phyloP scores from a whole-genome alignment of 768 basidiomycete genomes.

The Kwoniella sp. region DNA sequence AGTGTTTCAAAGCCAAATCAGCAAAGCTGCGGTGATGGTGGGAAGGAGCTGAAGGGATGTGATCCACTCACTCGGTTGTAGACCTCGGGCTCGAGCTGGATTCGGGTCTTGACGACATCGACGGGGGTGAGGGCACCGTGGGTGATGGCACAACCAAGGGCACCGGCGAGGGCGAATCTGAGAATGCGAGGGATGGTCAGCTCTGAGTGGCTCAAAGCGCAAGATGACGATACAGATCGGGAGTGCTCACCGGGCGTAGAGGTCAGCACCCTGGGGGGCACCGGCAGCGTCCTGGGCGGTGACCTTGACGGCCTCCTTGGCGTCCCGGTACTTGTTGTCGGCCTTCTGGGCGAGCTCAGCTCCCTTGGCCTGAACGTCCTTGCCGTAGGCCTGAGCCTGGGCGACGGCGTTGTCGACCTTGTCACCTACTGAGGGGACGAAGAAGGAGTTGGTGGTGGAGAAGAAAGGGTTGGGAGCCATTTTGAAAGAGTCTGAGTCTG shows the following conservation, averaged over 20 bases:
- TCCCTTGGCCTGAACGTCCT: conserved; percentile 41
- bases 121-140: conserved; percentile 57
- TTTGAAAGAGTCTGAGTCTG: conserved; percentile 1
- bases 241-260: conserved; percentile 54
- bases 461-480: conserved; percentile 56
- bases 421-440: conserved; percentile 54
- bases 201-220: neutral
- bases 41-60: no score
- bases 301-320: conserved; percentile 51
- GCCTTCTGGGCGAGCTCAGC: conserved; percentile 39
- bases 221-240: conserved; percentile 3
- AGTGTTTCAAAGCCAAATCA: conserved; percentile 1
- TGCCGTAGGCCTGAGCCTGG: conserved; percentile 40
- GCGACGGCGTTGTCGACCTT: conserved; percentile 55
- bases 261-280: conserved; percentile 53
- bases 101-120: conserved; percentile 99
- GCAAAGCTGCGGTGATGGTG: neutral
- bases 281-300: conserved; percentile 28
- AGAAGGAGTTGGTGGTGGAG: conserved; percentile 50
- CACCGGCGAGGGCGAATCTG: conserved; percentile 57
- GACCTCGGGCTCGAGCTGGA: conserved; percentile 75
- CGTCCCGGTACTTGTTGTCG: conserved; percentile 47
- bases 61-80: conserved; percentile 57
- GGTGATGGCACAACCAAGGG: conserved; percentile 56
- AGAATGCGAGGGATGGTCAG: conserved; percentile 4